Percentiles rank a stretch among this genome's conserved stretches.
Conservation (phyloP, 148 eudicot species). For the Nepenthes mirabilis region DNA sequence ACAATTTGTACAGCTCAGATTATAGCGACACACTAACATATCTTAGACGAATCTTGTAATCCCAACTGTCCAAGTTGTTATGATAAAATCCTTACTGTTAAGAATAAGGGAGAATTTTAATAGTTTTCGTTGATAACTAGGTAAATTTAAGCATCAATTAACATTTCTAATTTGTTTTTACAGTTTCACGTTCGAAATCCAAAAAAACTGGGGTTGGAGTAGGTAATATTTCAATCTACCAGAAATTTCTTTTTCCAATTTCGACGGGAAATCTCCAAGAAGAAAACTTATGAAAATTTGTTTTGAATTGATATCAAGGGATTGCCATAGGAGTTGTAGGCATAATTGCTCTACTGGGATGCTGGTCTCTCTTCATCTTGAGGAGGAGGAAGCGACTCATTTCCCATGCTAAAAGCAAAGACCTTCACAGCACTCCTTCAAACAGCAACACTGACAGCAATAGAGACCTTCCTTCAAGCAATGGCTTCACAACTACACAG, state of each 20-base stretch:
- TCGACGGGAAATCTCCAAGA: not conserved
- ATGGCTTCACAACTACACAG: not conserved
- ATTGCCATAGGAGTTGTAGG: not conserved
- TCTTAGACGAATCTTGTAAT: too few species aligned
- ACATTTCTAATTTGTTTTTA: too few species aligned
- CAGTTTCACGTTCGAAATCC: not conserved
- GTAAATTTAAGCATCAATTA: too few species aligned
- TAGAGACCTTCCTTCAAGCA: not conserved
- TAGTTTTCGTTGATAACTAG: too few species aligned
- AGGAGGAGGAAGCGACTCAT: not conserved
- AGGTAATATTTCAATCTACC: constrained; percentile 1
- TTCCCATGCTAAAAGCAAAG: not conserved
- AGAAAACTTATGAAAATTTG: not conserved
- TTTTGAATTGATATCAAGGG: not conserved
- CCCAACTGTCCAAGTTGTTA: too few species aligned
- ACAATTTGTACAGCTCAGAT: too few species aligned
- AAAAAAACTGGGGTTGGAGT: not conserved
- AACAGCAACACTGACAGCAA: not conserved
- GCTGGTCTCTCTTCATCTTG: not conserved
- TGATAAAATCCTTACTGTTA: too few species aligned
- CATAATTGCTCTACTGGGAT: not conserved
- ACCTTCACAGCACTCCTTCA: not conserved
- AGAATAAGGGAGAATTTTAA: too few species aligned
- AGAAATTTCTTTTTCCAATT: not conserved
- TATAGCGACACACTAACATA: too few species aligned